Evolutionary conservation across 192 early-diverging fungal genomes (phyloP).

Genomic region (Nowakowskiella sp.): DNA sequence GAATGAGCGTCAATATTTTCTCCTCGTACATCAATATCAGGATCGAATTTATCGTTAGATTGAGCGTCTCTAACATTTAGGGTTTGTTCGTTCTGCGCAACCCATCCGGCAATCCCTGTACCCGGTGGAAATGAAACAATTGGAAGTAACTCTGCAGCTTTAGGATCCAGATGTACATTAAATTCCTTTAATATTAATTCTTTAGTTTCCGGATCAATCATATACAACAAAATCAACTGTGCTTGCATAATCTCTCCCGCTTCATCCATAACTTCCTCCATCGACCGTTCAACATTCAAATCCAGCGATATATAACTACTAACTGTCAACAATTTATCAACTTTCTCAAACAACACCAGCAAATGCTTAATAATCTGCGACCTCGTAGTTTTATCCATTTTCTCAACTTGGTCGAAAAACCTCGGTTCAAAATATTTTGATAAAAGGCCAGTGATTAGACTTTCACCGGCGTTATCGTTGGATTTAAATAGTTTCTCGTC

Average conservation of each 20-base stretch:
- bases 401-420: constrained; percentile 34
- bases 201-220: constrained; percentile 30
- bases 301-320: constrained; percentile 29
- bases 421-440: constrained; percentile 40
- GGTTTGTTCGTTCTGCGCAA: constrained; percentile 18
- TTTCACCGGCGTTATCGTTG: constrained; percentile 1
- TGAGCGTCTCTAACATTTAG: constrained; percentile 35
- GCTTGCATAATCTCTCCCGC: constrained; percentile 19
- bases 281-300: constrained; percentile 22
- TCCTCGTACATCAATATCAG: constrained; percentile 30
- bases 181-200: constrained; percentile 25
- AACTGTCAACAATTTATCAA: constrained; percentile 31
- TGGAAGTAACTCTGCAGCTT: constrained; percentile 20
- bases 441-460: constrained; percentile 25
- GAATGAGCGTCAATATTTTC: constrained; percentile 10
- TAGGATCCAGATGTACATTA: constrained; percentile 10
- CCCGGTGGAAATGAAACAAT: constrained; percentile 20
- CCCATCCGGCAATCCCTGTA: constrained; percentile 34
- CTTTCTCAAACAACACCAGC: constrained; percentile 31
- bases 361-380: constrained; percentile 32
- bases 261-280: constrained; percentile 28
- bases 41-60: constrained; percentile 25
- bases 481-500: no score
- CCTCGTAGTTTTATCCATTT: constrained; percentile 25
- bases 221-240: constrained; percentile 30